A percentile compares a stretch with the other conserved stretches of the same genome.
phyloP scores from a whole-genome alignment of 2,329 filamentous ascomycete species.

The Penicillium sp. region DNA sequence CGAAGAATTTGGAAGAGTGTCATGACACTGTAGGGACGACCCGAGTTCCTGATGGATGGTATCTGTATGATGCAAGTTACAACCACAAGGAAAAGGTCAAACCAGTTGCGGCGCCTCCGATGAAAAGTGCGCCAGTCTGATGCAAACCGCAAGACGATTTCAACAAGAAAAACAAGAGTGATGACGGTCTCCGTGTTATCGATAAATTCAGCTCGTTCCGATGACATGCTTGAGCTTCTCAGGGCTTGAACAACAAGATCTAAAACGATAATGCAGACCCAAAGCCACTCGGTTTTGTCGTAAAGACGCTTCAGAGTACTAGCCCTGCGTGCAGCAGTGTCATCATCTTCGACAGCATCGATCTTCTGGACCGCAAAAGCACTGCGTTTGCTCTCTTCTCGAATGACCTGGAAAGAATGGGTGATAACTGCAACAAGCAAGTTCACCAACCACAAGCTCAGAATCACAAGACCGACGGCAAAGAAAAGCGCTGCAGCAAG shows the following conservation, averaged over 20 bases:
- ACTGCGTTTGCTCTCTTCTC: slow-evolving; percentile 90
- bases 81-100: slow-evolving; percentile 75
- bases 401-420: slow-evolving; percentile 95
- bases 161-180: slow-evolving; percentile 71
- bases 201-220: slow-evolving; percentile 59
- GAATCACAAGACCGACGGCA: slow-evolving; percentile 70
- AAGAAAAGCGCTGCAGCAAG: slow-evolving; percentile 76
- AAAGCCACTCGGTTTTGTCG: slow-evolving; percentile 68
- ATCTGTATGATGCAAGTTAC: slow-evolving; percentile 81
- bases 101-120: slow-evolving; percentile 65
- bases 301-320: slow-evolving; percentile 65
- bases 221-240: slow-evolving; percentile 71
- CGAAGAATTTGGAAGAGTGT: slow-evolving; percentile 90
- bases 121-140: slow-evolving; percentile 80
- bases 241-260: slow-evolving; percentile 75
- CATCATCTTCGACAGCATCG: slow-evolving; percentile 44
- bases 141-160: slow-evolving; percentile 74
- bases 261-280: slow-evolving; percentile 74
- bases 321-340: slow-evolving; percentile 27
- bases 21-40: slow-evolving; percentile 75
- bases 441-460: slow-evolving; percentile 96
- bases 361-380: slow-evolving; percentile 78
- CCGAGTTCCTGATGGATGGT: slow-evolving; percentile 69
- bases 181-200: slow-evolving; percentile 67
- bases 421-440: slow-evolving; percentile 94